Conservation (phyloP, 495 filamentous ascomycete species). For the Aspergillus wentii region DNA sequence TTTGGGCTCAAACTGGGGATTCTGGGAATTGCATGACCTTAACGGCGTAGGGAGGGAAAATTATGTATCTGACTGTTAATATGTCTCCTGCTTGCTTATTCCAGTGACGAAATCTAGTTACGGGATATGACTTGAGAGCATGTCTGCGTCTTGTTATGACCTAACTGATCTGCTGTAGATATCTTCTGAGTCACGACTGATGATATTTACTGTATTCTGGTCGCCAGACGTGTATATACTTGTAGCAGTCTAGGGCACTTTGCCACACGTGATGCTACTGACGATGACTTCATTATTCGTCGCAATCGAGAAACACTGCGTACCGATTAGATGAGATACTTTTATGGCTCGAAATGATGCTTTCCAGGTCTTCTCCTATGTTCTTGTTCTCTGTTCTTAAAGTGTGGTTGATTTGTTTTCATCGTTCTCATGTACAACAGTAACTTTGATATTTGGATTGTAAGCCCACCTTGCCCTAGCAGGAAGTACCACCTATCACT, state of each 20-base stretch:
- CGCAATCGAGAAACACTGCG: constrained; percentile 7
- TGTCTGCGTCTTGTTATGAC: too few species aligned
- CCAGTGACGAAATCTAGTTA: constrained; percentile 32
- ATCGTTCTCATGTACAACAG: constrained; percentile 35
- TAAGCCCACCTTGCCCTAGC: too few species aligned
- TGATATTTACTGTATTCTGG: too few species aligned
- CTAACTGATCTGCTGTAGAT: too few species aligned
- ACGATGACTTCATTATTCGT: constrained; percentile 10
- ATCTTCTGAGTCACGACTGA: too few species aligned
- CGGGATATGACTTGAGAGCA: constrained; percentile 18
- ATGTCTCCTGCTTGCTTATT: constrained; percentile 32
- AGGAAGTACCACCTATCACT: too few species aligned
- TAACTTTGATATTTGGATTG: constrained; percentile 48
- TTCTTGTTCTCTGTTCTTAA: too few species aligned
- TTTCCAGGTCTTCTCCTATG: too few species aligned
- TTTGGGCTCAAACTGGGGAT: constrained; percentile 23
- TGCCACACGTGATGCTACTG: constrained; percentile 6
- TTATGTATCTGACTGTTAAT: constrained; percentile 45
- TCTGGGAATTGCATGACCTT: constrained; percentile 43
- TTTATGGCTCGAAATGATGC: too few species aligned
- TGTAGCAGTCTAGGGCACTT: constrained; percentile 9
- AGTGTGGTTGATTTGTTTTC: neutral
- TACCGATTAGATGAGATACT: constrained; percentile 13
- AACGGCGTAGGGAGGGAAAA: constrained; percentile 50
- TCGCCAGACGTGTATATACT: too few species aligned